A percentile compares a stretch with the other conserved stretches of the same genome.
Conservation (phyloP, 2,329 filamentous ascomycete genomes). For the Endothia cerciana region DNA sequence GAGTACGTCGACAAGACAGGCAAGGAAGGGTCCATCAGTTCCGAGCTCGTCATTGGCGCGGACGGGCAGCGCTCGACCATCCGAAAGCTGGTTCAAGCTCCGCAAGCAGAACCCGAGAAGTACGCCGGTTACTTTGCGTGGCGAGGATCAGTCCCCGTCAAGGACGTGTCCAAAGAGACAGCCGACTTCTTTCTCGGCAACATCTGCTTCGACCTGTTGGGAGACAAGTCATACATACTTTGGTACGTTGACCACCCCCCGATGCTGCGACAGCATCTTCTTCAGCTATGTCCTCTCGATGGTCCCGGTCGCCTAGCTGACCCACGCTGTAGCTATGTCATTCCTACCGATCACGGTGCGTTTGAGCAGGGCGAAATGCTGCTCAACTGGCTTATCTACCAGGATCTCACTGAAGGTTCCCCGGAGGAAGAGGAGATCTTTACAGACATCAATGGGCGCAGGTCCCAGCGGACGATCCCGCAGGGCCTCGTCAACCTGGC, state of each 20-base stretch:
- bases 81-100: slow-evolving; percentile 33
- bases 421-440: slow-evolving; percentile 45
- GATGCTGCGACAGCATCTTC: background rate
- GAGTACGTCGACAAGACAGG: slow-evolving; percentile 33
- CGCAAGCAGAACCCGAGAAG: slow-evolving; percentile 21
- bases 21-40: slow-evolving; percentile 36
- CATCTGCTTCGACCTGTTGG: slow-evolving; percentile 27
- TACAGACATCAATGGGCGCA: slow-evolving; percentile 46
- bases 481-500: slow-evolving; percentile 43
- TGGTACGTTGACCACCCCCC: slow-evolving; percentile 27
- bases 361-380: slow-evolving; percentile 44
- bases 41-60: slow-evolving; percentile 40
- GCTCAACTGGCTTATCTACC: slow-evolving; percentile 54
- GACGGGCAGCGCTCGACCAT: slow-evolving; percentile 40
- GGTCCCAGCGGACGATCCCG: slow-evolving; percentile 48
- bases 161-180: slow-evolving; percentile 30
- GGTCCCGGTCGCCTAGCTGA: background rate
- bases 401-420: slow-evolving; percentile 44
- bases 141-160: slow-evolving; percentile 35
- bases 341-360: slow-evolving; percentile 47
- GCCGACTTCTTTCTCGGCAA: slow-evolving; percentile 31
- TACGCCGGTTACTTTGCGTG: slow-evolving; percentile 38
- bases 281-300: background rate
- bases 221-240: slow-evolving; percentile 32
- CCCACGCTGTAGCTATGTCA: slow-evolving; percentile 40